Evolutionary conservation across 169 alveolate genomes (phyloP).

Genomic region (Eimeria maxima): DNA sequence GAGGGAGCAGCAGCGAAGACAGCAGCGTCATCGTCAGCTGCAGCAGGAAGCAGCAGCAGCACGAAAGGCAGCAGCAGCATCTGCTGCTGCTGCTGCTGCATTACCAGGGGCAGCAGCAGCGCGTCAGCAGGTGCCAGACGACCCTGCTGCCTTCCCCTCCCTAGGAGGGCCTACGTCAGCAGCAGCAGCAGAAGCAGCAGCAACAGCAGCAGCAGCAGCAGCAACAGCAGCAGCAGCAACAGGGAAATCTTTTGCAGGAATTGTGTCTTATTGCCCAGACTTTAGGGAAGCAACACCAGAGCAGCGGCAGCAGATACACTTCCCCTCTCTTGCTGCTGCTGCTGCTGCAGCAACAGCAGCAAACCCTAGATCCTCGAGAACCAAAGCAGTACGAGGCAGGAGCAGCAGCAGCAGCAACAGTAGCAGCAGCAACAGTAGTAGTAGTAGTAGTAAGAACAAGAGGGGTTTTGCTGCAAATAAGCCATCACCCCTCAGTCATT

Average conservation of each 20-base stretch:
- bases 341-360: background rate
- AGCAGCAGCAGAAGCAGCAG: constrained; percentile 30
- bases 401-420: background rate
- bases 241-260: background rate
- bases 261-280: background rate
- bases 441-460: background rate
- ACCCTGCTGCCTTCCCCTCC: background rate
- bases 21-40: background rate
- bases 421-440: background rate
- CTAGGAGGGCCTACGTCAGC: background rate
- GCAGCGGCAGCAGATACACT: constrained; percentile 13
- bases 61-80: background rate
- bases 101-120: background rate
- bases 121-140: constrained; percentile 15
- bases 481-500: background rate
- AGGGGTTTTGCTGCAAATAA: background rate
- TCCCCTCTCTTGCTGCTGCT: constrained; percentile 18
- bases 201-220: background rate
- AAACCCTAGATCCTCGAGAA: background rate
- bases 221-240: constrained; percentile 3
- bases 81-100: no score
- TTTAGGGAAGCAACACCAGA: background rate
- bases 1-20: background rate
- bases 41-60: constrained; percentile 8
- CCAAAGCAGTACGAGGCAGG: background rate